A percentile compares a stretch with the other conserved stretches of the same genome.
These are phyloP conservation scores for Colletotrichum euphorbiae DNA, from an alignment of 2,329 filamentous ascomycete genomes.

Conservation along the genomic window DNA sequence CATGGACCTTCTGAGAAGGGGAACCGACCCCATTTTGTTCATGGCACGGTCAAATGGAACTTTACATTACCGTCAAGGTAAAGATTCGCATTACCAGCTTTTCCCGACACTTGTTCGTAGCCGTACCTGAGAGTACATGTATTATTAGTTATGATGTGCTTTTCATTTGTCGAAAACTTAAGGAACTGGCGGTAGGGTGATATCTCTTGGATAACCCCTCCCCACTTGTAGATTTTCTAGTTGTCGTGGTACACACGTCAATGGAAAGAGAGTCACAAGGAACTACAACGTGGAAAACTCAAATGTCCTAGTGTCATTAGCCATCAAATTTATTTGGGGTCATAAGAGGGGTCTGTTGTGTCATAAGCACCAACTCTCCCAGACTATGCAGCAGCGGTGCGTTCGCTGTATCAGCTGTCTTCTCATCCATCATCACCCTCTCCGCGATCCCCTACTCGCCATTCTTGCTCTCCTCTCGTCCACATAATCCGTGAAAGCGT, in stretches of 20 bases:
- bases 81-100: too few species aligned
- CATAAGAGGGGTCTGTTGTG: constrained; percentile 34
- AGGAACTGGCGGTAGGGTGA: not conserved
- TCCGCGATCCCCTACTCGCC: not conserved
- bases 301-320: constrained; percentile 37
- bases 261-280: not conserved
- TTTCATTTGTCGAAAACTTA: not conserved
- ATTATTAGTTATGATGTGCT: too few species aligned
- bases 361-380: constrained; percentile 21
- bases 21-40: too few species aligned
- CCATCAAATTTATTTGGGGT: constrained; percentile 35
- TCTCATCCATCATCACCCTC: constrained; percentile 14
- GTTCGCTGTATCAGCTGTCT: constrained; percentile 9
- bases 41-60: too few species aligned
- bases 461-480: not conserved
- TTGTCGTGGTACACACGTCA: not conserved
- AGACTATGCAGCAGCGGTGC: constrained; percentile 29
- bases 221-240: not conserved
- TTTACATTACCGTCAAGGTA: too few species aligned
- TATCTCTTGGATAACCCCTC: not conserved
- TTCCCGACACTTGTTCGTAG: too few species aligned
- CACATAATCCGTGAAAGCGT: not conserved
- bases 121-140: too few species aligned
- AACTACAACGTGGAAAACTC: not conserved
- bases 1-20: too few species aligned